These are phyloP conservation scores for Auxenochlorella protothecoides DNA, from an alignment of 139 green algal genomes.

Conservation along the genomic window DNA sequence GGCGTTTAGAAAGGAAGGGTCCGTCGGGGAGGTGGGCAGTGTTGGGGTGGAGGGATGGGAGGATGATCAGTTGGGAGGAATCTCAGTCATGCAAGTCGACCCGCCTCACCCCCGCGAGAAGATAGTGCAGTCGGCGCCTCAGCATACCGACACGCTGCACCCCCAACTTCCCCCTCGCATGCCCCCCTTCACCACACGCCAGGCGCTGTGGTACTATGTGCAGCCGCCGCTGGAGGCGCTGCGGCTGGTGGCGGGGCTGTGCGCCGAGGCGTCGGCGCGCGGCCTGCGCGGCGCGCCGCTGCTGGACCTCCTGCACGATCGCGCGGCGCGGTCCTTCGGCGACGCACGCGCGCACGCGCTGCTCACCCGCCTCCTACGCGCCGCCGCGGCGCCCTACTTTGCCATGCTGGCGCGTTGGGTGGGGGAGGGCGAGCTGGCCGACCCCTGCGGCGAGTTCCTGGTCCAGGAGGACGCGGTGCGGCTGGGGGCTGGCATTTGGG, in stretches of 20 bases:
- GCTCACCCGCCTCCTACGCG: slow-evolving; percentile 52
- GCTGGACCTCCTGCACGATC: slow-evolving; percentile 58
- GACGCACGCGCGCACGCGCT: slow-evolving; percentile 39
- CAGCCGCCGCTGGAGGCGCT: slow-evolving; percentile 54
- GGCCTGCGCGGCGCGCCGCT: slow-evolving; percentile 35
- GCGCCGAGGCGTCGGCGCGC: slow-evolving; percentile 29
- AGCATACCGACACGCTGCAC: too few species aligned
- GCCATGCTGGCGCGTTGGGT: slow-evolving; percentile 71
- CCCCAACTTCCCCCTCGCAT: too few species aligned
- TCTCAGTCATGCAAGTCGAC: too few species aligned
- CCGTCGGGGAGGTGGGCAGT: too few species aligned
- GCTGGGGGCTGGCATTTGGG: too few species aligned
- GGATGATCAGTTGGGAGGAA: too few species aligned
- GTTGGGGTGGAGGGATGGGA: too few species aligned
- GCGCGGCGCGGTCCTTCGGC: slow-evolving; percentile 28
- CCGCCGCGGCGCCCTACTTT: slow-evolving; percentile 68
- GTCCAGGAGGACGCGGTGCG: slow-evolving; percentile 42
- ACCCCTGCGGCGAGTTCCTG: slow-evolving; percentile 88
- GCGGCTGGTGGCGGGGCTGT: slow-evolving; percentile 52
- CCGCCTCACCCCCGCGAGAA: too few species aligned
- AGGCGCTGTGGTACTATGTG: slow-evolving; percentile 64
- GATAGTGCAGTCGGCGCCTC: too few species aligned
- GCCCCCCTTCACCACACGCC: neutral
- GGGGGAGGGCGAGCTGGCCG: slow-evolving; percentile 60
- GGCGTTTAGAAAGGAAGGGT: too few species aligned